A percentile compares a stretch with the other conserved stretches of the same genome.
These are phyloP conservation scores for Periconia sp. DNA, from an alignment of 2,329 filamentous ascomycete genomes.

Conservation along the genomic window DNA sequence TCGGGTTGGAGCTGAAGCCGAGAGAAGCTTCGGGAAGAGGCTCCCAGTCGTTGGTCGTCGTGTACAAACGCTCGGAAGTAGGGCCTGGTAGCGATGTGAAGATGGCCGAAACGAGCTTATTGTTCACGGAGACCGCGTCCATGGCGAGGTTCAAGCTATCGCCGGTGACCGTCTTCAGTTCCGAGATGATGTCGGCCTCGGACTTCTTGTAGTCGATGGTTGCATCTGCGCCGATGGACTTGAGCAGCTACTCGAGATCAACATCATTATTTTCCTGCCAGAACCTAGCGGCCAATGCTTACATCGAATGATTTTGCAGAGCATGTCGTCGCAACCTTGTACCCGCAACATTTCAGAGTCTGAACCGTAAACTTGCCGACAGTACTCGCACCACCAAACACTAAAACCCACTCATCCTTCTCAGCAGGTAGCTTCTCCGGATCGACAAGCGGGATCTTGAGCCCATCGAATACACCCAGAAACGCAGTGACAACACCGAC, in stretches of 20 bases:
- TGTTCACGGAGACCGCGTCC: slow-evolving; percentile 39
- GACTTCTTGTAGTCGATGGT: slow-evolving; percentile 40
- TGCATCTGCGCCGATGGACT: slow-evolving; percentile 30
- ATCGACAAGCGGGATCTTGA: slow-evolving; percentile 16
- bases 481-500: slow-evolving; percentile 25
- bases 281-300: slow-evolving; percentile 2
- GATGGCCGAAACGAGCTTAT: slow-evolving; percentile 23
- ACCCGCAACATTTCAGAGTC: slow-evolving; percentile 35
- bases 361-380: slow-evolving; percentile 42
- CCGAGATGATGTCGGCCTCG: slow-evolving; percentile 30
- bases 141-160: slow-evolving; percentile 33
- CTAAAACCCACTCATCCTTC: slow-evolving; percentile 38
- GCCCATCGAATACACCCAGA: slow-evolving; percentile 14
- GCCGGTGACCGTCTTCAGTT: slow-evolving; percentile 29
- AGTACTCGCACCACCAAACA: slow-evolving; percentile 40
- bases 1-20: slow-evolving; percentile 8
- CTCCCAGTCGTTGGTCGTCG: slow-evolving; percentile 22
- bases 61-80: slow-evolving; percentile 22
- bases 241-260: slow-evolving; percentile 26
- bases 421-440: slow-evolving; percentile 19
- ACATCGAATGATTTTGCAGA: slow-evolving; percentile 33
- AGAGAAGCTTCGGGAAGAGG: slow-evolving; percentile 11
- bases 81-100: slow-evolving; percentile 29
- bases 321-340: slow-evolving; percentile 40
- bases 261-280: neutral